Evolutionary conservation across 2,329 filamentous ascomycete species (phyloP).

Genomic region (Phialophora tarda): DNA sequence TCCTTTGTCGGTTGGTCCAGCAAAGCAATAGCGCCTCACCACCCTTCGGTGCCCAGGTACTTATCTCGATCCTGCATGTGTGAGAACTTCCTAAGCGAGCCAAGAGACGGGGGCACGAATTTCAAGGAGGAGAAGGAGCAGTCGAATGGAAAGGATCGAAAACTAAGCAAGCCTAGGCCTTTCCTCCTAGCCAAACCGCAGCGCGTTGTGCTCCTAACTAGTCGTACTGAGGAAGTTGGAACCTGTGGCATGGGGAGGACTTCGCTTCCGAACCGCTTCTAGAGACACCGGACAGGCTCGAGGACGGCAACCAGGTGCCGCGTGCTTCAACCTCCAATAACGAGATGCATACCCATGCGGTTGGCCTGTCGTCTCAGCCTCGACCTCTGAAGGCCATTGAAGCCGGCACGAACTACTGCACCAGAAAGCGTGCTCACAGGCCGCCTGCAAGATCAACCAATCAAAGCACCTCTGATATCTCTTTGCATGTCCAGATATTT

Average conservation of each 20-base stretch:
- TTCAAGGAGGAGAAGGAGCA: background rate
- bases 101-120: background rate
- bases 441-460: constrained; percentile 13
- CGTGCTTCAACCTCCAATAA: background rate
- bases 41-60: background rate
- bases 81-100: background rate
- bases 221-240: background rate
- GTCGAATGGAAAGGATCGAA: background rate
- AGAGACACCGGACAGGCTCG: background rate
- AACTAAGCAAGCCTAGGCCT: background rate
- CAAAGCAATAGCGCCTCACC: background rate
- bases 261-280: background rate
- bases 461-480: constrained; percentile 8
- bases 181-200: background rate
- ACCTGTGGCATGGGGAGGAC: background rate
- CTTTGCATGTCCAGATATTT: background rate
- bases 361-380: constrained; percentile 10
- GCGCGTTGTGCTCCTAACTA: background rate
- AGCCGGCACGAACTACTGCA: constrained; percentile 8
- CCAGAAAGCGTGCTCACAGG: background rate
- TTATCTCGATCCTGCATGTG: background rate
- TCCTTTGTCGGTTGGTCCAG: no score
- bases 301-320: background rate
- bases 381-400: background rate
- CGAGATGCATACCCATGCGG: background rate